These are phyloP conservation scores for Urostyla sp. DNA, from an alignment of 73 alveolate genomes.

Conservation along the genomic window DNA sequence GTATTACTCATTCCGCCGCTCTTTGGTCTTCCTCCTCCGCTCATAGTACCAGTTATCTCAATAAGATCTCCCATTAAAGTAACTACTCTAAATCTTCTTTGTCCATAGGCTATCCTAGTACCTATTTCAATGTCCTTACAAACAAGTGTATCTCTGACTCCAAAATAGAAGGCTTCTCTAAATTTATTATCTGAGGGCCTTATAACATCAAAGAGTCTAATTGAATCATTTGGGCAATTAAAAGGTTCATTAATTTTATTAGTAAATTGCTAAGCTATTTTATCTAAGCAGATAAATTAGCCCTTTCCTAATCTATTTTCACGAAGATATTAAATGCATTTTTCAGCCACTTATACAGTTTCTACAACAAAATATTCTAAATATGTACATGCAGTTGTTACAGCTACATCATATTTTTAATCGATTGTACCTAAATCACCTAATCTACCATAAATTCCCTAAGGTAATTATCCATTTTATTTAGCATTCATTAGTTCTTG, in stretches of 20 bases:
- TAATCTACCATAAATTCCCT: slow-evolving; percentile 92
- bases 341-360: background rate
- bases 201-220: slow-evolving; percentile 76
- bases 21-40: slow-evolving; percentile 95
- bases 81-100: slow-evolving; percentile 78
- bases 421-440: slow-evolving; percentile 34
- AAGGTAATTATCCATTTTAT: slow-evolving; percentile 73
- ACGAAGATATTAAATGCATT: background rate
- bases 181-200: slow-evolving; percentile 58
- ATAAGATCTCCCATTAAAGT: slow-evolving; percentile 91
- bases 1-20: slow-evolving; percentile 81
- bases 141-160: slow-evolving; percentile 87
- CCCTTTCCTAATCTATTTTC: slow-evolving; percentile 32
- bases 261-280: slow-evolving; percentile 56
- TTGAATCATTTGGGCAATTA: slow-evolving; percentile 62
- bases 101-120: slow-evolving; percentile 84
- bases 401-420: slow-evolving; percentile 12
- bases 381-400: slow-evolving; percentile 28
- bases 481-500: slow-evolving; percentile 77
- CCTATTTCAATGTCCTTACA: slow-evolving; percentile 81
- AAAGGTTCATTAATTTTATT: slow-evolving; percentile 40
- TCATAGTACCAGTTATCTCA: slow-evolving; percentile 90
- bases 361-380: slow-evolving; percentile 33
- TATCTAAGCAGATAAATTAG: slow-evolving; percentile 75
- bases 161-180: slow-evolving; percentile 77